Percentiles rank a stretch among this genome's conserved stretches.
These are phyloP conservation scores for Lachnellula cervina DNA, from an alignment of 2,329 filamentous ascomycete genomes.

Conservation along the genomic window DNA sequence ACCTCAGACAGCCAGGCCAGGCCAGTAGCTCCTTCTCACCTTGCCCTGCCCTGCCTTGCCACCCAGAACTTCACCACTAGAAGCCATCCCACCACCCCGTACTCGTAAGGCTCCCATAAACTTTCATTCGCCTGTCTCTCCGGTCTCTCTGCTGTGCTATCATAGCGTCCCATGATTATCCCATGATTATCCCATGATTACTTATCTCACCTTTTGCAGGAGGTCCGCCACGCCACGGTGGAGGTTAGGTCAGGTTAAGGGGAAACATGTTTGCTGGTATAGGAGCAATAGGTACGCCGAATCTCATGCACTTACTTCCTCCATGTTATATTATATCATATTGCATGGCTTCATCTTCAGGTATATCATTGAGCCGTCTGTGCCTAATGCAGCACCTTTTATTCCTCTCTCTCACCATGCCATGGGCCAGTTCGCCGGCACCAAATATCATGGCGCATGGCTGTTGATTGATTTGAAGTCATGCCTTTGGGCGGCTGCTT, in stretches of 20 bases:
- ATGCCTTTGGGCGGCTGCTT: slow-evolving; percentile 3
- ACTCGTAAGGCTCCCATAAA: not conserved
- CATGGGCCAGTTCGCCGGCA: not conserved
- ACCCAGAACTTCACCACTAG: too few relatives aligned
- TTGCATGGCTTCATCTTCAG: not conserved
- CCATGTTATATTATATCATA: not conserved
- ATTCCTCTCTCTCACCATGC: not conserved
- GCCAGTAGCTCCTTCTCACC: too few relatives aligned
- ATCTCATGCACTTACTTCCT: not conserved
- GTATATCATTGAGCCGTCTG: not conserved
- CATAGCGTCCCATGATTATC: not conserved
- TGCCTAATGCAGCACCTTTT: too few relatives aligned
- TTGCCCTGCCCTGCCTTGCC: too few relatives aligned
- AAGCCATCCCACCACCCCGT: too few relatives aligned
- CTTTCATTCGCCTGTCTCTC: not conserved
- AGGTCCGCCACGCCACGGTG: not conserved
- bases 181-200: too few relatives aligned
- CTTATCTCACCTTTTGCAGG: not conserved
- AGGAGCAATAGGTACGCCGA: not conserved
- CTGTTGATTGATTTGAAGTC: slow-evolving; percentile 6
- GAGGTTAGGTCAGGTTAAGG: not conserved
- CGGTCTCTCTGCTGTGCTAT: not conserved
- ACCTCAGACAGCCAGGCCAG: too few relatives aligned
- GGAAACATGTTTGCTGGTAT: slow-evolving; percentile 3
- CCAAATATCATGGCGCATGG: not conserved